Conservation (phyloP, 1,139 yeast species). For the Lipomyces yarrowii region DNA sequence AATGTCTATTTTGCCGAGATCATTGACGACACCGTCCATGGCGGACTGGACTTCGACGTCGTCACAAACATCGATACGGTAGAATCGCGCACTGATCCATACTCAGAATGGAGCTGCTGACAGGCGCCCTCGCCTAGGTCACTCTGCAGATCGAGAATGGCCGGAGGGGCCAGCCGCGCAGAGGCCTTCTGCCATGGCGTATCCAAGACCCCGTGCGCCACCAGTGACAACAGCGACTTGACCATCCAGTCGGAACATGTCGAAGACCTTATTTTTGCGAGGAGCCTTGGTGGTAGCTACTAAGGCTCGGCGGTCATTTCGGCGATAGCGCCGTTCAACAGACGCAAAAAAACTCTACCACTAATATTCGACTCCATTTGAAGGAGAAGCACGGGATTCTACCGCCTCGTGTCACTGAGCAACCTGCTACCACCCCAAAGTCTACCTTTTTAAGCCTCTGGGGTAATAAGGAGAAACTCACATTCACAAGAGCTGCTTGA, state of each 20-base stretch:
- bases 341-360: too few relatives aligned
- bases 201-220: constrained; percentile 70
- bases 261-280: constrained; percentile 15
- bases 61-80: constrained; percentile 65
- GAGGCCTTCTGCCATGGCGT: constrained; percentile 65
- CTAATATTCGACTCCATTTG: background rate
- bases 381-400: background rate
- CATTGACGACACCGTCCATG: constrained; percentile 62
- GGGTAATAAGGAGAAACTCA: background rate
- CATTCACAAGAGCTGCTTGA: background rate
- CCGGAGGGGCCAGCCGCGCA: constrained; percentile 71
- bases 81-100: constrained; percentile 66
- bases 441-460: background rate
- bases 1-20: constrained; percentile 61
- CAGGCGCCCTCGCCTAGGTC: constrained; percentile 56
- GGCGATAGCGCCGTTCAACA: too few relatives aligned
- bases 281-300: constrained; percentile 11
- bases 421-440: background rate
- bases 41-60: constrained; percentile 56
- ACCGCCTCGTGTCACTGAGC: background rate
- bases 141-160: constrained; percentile 48
- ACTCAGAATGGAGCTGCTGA: constrained; percentile 53
- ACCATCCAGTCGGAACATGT: constrained; percentile 62
- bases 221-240: constrained; percentile 69
- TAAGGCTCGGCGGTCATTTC: too few relatives aligned